Base-by-base conservation (phyloP, 345 rosid genomes). In the Citrus maxima region DNA sequence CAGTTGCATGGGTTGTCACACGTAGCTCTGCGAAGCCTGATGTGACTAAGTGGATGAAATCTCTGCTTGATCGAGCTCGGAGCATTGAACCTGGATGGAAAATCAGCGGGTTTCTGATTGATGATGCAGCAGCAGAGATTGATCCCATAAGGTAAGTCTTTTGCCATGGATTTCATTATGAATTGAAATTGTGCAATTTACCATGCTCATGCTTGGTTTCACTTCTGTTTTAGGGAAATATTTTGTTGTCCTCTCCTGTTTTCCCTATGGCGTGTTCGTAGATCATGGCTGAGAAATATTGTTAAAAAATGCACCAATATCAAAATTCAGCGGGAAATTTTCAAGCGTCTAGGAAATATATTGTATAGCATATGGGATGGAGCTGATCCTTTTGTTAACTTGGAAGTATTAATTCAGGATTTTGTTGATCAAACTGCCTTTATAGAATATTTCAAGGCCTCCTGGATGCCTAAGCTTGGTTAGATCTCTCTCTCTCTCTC, bases 391-490 rank as follows among this genome's bases (percentile, higher is more conserved):
- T 80, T 83, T 54, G 86, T 80, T 85, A 87, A 85, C 21, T 77
- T 93, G 87, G 93, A 92, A 81, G 90, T 84, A 76, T 78, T 96
- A 62, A 80, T 87, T 79, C 91, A 78, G 40, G 95, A 93, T 87
- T 94, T 96, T 87, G 87, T 85, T 74, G 94, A 94, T 89, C 95
- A 96, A 79, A 88, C 92, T 18, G 75, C 87, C 76, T 94, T 96
- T 83, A 82, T 94, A 77, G 89, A 88, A 76, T 96, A 93, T 84
- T 94, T 93, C 84, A 93, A 80, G 80, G 88, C 91, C 22, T 81
- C 89, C 74, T 96, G 99, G 98, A 74, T 94, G 64, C 99, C 99
- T 74, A 94, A 94, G 89, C 91, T 94, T 69, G 98, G 99, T 96
- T 80, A 85, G 90, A 25, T 14, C 62, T 37, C 37, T 25, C 8